Percentiles rank a stretch among this genome's conserved stretches.
These are phyloP conservation scores for Solanum okadae DNA, from an alignment of 257 asterid genomes.

Conservation along the genomic window DNA sequence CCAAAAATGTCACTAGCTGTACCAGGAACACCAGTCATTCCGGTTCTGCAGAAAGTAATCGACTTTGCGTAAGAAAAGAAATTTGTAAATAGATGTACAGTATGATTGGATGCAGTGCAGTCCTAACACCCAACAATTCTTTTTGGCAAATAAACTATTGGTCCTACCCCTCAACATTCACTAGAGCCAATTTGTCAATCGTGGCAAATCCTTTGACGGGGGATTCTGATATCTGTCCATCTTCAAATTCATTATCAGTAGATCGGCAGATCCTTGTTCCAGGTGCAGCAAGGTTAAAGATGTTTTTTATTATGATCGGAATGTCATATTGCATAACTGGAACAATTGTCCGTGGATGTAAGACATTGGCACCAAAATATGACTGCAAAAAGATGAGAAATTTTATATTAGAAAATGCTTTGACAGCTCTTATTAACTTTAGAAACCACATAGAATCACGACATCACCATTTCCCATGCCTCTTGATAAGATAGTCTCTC, in stretches of 20 bases:
- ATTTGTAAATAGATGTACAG: not conserved
- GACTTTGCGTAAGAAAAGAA: not conserved
- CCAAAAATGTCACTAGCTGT: conserved; percentile 84
- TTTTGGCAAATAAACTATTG: not conserved
- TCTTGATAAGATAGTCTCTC: conserved; percentile 87
- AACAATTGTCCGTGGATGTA: conserved; percentile 96
- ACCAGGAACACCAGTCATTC: conserved; percentile 99
- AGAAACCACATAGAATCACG: conserved; percentile 1
- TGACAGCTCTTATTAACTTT: not conserved
- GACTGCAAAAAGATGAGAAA: conserved; percentile 43
- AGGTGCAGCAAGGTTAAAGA: conserved; percentile 86
- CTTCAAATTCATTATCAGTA: conserved; percentile 32
- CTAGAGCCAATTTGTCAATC: conserved; percentile 92
- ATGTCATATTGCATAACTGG: conserved; percentile 96
- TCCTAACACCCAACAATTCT: not conserved
- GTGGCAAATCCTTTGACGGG: conserved; percentile 98
- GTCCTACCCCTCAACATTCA: conserved; percentile 95
- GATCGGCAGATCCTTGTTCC: conserved; percentile 84
- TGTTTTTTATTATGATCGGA: conserved; percentile 89
- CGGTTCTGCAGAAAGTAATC: conserved; percentile 54
- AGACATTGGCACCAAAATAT: conserved; percentile 96
- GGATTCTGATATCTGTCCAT: conserved; percentile 35
- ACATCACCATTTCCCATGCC: conserved; percentile 98
- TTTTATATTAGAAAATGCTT: conserved; percentile 4
- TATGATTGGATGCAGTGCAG: not conserved